Percentiles rank a stretch among this genome's conserved stretches.
Evolutionary conservation across 805 yeast species (phyloP).

Genomic region (Pichia occidentalis): DNA sequence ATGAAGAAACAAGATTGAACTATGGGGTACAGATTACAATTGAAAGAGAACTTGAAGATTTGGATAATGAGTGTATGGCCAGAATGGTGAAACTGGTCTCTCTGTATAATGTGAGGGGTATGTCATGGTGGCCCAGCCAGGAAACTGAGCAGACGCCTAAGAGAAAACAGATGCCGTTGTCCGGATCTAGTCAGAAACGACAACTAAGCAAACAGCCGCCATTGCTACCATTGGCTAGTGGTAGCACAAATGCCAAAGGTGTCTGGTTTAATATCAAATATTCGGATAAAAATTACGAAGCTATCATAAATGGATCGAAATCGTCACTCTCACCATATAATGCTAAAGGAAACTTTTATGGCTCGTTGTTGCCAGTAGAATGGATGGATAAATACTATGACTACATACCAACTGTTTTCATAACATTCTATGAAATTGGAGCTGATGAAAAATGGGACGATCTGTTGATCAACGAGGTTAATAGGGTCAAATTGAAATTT

Average conservation of each 20-base stretch:
- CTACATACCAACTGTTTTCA: constrained; percentile 41
- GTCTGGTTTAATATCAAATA: constrained; percentile 13
- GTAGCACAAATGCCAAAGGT: constrained; percentile 4
- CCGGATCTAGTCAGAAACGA: too few species aligned
- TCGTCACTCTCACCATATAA: constrained; percentile 40
- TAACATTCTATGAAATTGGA: constrained; percentile 38
- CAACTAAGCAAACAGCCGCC: constrained; percentile 2
- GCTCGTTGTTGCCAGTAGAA: constrained; percentile 35
- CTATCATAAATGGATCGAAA: constrained; percentile 12
- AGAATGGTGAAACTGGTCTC: constrained; percentile 9
- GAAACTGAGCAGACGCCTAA: not conserved
- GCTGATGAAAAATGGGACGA: constrained; percentile 24
- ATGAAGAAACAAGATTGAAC: not conserved
- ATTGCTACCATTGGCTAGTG: not conserved
- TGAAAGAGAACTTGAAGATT: constrained; percentile 24
- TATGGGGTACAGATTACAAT: constrained; percentile 15
- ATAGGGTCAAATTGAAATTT: constrained; percentile 28
- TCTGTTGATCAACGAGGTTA: constrained; percentile 30
- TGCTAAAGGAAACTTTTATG: constrained; percentile 33
- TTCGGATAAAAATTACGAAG: constrained; percentile 7
- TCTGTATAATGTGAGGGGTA: constrained; percentile 7
- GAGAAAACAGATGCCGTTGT: constrained; percentile 3
- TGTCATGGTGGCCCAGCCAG: constrained; percentile 13
- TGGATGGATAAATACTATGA: constrained; percentile 51
- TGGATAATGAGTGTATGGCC: constrained; percentile 14